Base-by-base conservation (phyloP, 2,329 filamentous ascomycete genomes). In the Leptosphaerulina australis region DNA sequence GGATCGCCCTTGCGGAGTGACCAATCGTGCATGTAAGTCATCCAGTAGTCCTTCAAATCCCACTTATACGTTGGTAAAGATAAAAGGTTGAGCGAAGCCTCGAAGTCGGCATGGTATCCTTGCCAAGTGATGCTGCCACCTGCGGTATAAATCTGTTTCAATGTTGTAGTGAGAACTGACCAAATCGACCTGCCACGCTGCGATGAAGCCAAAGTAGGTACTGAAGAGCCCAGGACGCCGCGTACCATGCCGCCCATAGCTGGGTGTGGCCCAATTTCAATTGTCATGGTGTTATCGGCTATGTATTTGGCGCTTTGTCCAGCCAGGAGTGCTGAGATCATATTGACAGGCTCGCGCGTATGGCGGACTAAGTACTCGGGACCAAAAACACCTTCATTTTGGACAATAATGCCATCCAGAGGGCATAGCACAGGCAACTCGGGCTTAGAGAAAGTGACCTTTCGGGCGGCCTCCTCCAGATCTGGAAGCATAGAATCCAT, bases 41-140 rank as follows among this genome's bases (percentile, higher is more conserved):
- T 63, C 72, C 72, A 75, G 60, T 72, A 74, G n/a, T 63, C 51
- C 51, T 75, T 74, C 11, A 64, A 31, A 22, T 75, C 59, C 62
- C 63, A 76, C 4, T 25, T 28, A 41, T 75, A 75, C 2, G 64
- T 46, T 2, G 85, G 61, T 0, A 64, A 47, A 2, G 30, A 12
- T 2, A 61, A 10, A 1, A 63, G 43, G 7, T 31, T 15, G 17
- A 44, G 55, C 0, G 30, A 45, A 2, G 20, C 4, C 15, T 26
- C 67, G 20, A 80, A 75, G 4, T 70, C 71, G 6, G 77, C 71
- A 17, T 47, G 26, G 10, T 88, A 71, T 0, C 74, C 69, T 44
- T 73, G 74, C 28, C 83, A 64, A 35, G 68, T 79, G 8, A 11
- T 47, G 37, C 25, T 48, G 11, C 4, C 39, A 18, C 39, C 30